Evolutionary conservation across 129 eudicot genomes (phyloP).

Genomic region (Sambucus nigra): DNA sequence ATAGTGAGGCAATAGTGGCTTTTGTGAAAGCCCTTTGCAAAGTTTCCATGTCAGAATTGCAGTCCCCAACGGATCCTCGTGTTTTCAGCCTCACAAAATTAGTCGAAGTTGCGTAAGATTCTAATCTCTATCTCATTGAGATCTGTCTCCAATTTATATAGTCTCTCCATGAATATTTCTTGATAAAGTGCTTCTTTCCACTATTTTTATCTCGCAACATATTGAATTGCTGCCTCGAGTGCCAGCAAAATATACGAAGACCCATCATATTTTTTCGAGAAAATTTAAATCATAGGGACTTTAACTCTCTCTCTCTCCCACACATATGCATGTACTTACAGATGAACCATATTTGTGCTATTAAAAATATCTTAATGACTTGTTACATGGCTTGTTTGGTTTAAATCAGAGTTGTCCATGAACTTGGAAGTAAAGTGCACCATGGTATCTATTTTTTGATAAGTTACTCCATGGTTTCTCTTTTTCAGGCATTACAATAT

Average conservation of each 20-base stretch:
- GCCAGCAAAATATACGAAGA: too few species aligned
- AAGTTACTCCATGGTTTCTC: constrained; percentile 15
- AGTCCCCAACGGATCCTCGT: constrained; percentile 96
- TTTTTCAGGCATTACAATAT: constrained; percentile 97
- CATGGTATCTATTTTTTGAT: background rate
- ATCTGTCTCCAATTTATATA: background rate
- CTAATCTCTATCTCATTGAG: constrained; percentile 18
- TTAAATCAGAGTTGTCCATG: background rate
- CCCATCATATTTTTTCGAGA: too few species aligned
- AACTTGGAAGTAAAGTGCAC: background rate
- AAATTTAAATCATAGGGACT: too few species aligned
- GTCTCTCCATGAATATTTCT: background rate
- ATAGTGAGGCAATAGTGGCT: constrained; percentile 95
- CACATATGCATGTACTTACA: background rate
- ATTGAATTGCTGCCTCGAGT: background rate
- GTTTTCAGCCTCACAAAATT: constrained; percentile 93
- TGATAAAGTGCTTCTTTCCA: too few species aligned
- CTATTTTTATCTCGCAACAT: too few species aligned
- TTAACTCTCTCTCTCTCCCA: background rate
- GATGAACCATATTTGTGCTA: background rate
- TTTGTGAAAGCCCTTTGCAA: constrained; percentile 89
- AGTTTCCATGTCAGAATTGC: constrained; percentile 95
- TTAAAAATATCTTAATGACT: constrained; percentile 1
- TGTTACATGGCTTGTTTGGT: background rate
- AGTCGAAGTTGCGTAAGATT: constrained; percentile 99